Base-by-base conservation (phyloP, 306 rosid genomes). In the Hippophae gyantsensis region DNA sequence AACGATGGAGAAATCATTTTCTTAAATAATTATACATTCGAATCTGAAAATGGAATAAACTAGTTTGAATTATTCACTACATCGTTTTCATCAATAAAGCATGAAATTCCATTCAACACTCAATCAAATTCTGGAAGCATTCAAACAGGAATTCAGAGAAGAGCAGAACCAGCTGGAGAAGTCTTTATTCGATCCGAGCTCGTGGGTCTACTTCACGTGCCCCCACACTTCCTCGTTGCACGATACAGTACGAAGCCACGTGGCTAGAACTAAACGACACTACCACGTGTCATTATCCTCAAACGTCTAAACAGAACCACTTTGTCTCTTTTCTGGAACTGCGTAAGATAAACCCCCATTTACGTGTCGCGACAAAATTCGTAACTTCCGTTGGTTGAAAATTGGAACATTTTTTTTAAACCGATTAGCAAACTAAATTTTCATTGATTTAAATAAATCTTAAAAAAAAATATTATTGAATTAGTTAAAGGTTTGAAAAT, bases 261-360 rank as follows among this genome's bases (percentile, higher is more conserved):
- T 57, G 69, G 69, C 38, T 6, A 0, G 10, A 1, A 6, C 3
- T 41, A n/a, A 40, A 9, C 23, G 11, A 6, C 6, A 0, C 0
- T 0, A 3, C 61, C 79, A 73, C 71, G 76, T 73, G 79, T 66
- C 68, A 6, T 3, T 6, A 54, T 70, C 57, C 43, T 78, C 43
- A 72, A 77, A 45, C 71, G 66, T 62, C 74, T 73, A 58, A 75
- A 71, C 53, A 18, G 82, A 81, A 72, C 86, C 82, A 79, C 79
- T 59, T 58, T 68, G 69, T 68, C 57, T 75, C 62, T 74, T 69
- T 50, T 41, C 47, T 46, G 46, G 66, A 72, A 52, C 65, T 64
- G 13, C 66, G 65, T 57, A 73, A 68, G 74, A 74, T 68, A 58
- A 74, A 58, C 54, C 60, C 60, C 54, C 52, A 57, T 32, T 50